Base-by-base conservation (phyloP, 2,329 filamentous ascomycete species). In the Chlorencoelia australis region DNA sequence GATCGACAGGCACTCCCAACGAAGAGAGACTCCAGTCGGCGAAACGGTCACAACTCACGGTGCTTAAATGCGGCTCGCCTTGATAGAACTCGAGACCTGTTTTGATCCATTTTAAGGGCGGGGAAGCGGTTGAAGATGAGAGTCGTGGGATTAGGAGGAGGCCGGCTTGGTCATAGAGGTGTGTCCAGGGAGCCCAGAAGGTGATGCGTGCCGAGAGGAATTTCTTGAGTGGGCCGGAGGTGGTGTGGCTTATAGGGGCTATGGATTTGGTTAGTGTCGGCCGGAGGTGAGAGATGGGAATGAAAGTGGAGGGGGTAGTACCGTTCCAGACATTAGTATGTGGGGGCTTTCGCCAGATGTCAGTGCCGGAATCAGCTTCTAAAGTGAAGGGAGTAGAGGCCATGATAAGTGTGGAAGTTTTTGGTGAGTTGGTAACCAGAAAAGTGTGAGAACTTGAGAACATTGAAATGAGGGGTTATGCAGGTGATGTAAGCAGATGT, bases 301-400 rank as follows among this genome's bases (percentile, higher is more conserved):
- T n/a, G n/a, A n/a, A n/a, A n/a, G n/a, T n/a, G n/a, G n/a, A n/a
- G n/a, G n/a, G n/a, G n/a, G n/a, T n/a, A n/a, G n/a, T n/a, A n/a
- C n/a, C n/a, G 13, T 38, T 38, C 9, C 33, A 38, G 5, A 9
- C 24, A n/a, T 38, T 32, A 7, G 30, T 38, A 15, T 14, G 21
- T 5, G 36, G 36, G 11, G 36, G 36, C n/a, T 34, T 38, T 24
- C 36, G 36, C 36, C 36, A 35, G 17, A 35, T 20, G 10, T 35
- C 33, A 8, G 33, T 35, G 7, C 17, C 19, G 27, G 33, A 18
- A 13, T 22, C 9, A 5, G 33, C 33, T 8, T 13, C 21, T 30
- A 35, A 20, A 11, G 24, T 30, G 17, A 35, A 35, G 24, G 33
- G 17, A n/a, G n/a, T n/a, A n/a, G n/a, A n/a, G n/a, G n/a, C n/a